Evolutionary conservation across 2,329 filamentous ascomycete species (phyloP).

Genomic region (Trichoderma sp.): DNA sequence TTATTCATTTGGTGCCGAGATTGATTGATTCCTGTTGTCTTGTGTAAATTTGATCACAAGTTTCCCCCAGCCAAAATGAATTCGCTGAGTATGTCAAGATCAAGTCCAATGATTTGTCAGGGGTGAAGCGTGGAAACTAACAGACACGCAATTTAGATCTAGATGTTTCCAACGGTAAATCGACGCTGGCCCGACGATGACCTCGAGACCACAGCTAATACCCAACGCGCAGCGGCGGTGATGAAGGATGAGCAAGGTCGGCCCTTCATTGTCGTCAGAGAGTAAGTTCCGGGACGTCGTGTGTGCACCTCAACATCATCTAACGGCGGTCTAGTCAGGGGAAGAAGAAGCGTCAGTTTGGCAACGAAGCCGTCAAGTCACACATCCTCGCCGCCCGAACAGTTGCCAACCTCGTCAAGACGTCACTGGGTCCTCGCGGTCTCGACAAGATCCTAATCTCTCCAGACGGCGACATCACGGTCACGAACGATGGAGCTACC

Average conservation of each 20-base stretch:
- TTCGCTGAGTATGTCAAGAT: conserved; percentile 39
- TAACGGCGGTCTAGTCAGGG: conserved; percentile 66
- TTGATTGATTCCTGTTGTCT: not conserved
- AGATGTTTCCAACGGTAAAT: conserved; percentile 77
- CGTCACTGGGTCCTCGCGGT: conserved; percentile 89
- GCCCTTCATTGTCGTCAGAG: conserved; percentile 96
- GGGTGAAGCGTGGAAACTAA: conserved; percentile 35
- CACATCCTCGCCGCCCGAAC: conserved; percentile 97
- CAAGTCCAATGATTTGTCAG: conserved; percentile 24
- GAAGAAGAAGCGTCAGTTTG: conserved; percentile 95
- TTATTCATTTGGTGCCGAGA: conserved; percentile 21
- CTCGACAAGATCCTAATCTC: conserved; percentile 99
- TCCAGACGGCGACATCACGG: conserved; percentile 96
- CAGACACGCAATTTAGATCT: conserved; percentile 56
- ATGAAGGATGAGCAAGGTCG: conserved; percentile 97
- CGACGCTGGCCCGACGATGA: conserved; percentile 12
- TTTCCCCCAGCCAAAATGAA: conserved; percentile 34
- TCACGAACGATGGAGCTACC: conserved; percentile 98
- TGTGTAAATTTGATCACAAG: conserved; percentile 31
- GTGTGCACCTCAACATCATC: not conserved
- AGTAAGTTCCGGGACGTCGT: conserved; percentile 58
- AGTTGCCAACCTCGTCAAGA: conserved; percentile 95
- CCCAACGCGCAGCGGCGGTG: conserved; percentile 55
- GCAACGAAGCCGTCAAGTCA: conserved; percentile 95
- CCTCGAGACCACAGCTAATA: conserved; percentile 23